Evolutionary conservation across 2,329 filamentous ascomycete species (phyloP), one percentile per base, ranked within the genome.

Genomic region (Penicillium verrucosum): DNA sequence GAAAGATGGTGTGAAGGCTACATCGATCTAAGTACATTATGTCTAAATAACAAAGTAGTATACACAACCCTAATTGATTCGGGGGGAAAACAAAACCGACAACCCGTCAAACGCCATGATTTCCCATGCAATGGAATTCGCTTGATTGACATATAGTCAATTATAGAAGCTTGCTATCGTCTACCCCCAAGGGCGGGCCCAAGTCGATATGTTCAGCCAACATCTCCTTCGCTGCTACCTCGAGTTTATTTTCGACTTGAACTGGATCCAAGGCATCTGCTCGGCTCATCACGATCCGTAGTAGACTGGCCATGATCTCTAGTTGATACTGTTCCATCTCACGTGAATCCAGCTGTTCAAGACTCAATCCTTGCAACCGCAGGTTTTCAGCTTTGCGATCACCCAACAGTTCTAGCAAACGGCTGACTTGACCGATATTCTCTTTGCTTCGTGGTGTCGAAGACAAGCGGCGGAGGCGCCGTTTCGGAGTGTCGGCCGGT

Each of bases 351-450:
- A 77, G 66, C 27, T 74, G 68, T 5, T 76, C 69, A 18, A 75
- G 37, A 30, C 57, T 66, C 21, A 72, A 54, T 1, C 72, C 74
- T 21, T 73, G 70, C 3, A 64, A 64, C 34, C 68, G 62, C 21
- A 75, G 64, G 21, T 65, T 60, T 25, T 70, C 61, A 18, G 67
- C 63, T 57, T 75, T 75, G 49, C 69, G 70, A 9, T 75, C 68
- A 32, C 72, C 74, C n/a, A 82, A 68, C 41, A 74, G 63, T 27
- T 74, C 68, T 5, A 82, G 67, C n/a, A 81, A 70, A 14, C 71
- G 71, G n/a, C 73, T 71, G 10, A 82, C 75, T 43, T 75, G 70
- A 4, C 66, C 65, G 34, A 81, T 74, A 48, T 78, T 78, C 45
- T 76, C 74, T 61, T 78, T 77, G 27, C 72, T 77, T 25, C 72